Percentiles rank a stretch among this genome's conserved stretches.
Evolutionary conservation across 371 early-diverging fungal genomes (phyloP).

Genomic region (Caulochytrium protostelioides): DNA sequence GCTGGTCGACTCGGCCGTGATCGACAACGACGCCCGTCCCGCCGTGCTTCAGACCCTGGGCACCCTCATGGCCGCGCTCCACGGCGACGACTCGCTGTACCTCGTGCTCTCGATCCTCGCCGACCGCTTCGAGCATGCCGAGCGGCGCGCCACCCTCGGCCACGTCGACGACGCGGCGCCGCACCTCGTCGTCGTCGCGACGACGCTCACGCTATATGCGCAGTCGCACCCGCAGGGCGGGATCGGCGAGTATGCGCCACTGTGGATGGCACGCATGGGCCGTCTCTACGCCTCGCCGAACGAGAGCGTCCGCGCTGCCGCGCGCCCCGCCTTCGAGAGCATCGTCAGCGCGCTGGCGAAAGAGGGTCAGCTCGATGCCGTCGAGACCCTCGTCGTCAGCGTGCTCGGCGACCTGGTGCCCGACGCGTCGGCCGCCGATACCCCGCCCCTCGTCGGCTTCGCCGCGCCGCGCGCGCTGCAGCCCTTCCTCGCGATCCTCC

Average conservation of each 20-base stretch:
- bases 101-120: conserved; percentile 41
- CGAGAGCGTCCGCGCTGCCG: too few relatives aligned
- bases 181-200: too few relatives aligned
- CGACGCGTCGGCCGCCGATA: background rate
- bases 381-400: background rate
- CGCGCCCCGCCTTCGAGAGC: too few relatives aligned
- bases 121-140: conserved; percentile 38
- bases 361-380: background rate
- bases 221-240: too few relatives aligned
- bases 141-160: too few relatives aligned
- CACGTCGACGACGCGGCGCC: too few relatives aligned
- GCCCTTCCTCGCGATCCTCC: conserved; percentile 73
- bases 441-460: background rate
- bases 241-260: too few relatives aligned
- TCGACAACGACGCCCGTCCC: conserved; percentile 41
- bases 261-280: too few relatives aligned
- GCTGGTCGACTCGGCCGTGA: conserved; percentile 51
- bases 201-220: too few relatives aligned
- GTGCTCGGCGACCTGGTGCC: too few relatives aligned
- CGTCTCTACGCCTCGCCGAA: too few relatives aligned
- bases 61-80: conserved; percentile 41
- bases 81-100: conserved; percentile 53
- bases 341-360: background rate
- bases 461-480: conserved; percentile 41
- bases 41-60: conserved; percentile 43